Evolutionary conservation across 169 alveolate species (phyloP).

Genomic region (Eimeria nieschulzi): DNA sequence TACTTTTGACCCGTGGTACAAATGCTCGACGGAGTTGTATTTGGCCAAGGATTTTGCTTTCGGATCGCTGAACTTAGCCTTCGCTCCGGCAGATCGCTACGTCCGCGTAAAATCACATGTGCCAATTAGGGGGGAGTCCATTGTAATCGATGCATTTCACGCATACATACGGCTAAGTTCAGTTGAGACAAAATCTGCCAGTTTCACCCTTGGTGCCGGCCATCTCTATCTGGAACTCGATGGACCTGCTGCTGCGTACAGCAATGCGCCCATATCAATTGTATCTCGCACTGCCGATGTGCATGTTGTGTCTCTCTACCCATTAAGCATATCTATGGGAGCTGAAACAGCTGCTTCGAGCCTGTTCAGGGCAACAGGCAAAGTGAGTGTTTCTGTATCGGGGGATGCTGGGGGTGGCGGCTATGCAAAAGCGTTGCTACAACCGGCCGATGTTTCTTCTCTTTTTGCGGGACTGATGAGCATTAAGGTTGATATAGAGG

Average conservation of each 20-base stretch:
- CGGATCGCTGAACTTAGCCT: slow-evolving; percentile 22
- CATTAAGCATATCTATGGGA: slow-evolving; percentile 9
- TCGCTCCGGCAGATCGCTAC: slow-evolving; percentile 69
- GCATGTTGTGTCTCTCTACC: slow-evolving; percentile 11
- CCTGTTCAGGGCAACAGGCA: slow-evolving; percentile 61
- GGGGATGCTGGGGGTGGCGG: not conserved
- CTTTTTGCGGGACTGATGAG: slow-evolving; percentile 50
- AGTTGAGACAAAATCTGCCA: slow-evolving; percentile 13
- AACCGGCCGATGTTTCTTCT: slow-evolving; percentile 62
- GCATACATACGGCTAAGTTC: slow-evolving; percentile 64
- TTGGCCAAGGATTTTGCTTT: slow-evolving; percentile 28
- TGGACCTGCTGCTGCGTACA: slow-evolving; percentile 22
- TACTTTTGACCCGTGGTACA: slow-evolving; percentile 50
- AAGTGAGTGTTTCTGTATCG: slow-evolving; percentile 14
- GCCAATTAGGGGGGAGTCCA: slow-evolving; percentile 8
- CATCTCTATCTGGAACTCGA: slow-evolving; percentile 18
- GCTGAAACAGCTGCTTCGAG: slow-evolving; percentile 68
- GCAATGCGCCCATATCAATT: not conserved
- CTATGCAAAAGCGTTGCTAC: slow-evolving; percentile 25
- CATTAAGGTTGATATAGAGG: slow-evolving; percentile 16
- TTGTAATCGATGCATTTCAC: slow-evolving; percentile 60
- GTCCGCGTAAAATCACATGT: slow-evolving; percentile 38
- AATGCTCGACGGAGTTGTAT: slow-evolving; percentile 36
- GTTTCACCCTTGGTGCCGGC: slow-evolving; percentile 37
- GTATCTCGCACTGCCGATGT: slow-evolving; percentile 53